phyloP scores from a whole-genome alignment of 805 yeast genomes.

The Teunomyces barrocoloradensis region DNA sequence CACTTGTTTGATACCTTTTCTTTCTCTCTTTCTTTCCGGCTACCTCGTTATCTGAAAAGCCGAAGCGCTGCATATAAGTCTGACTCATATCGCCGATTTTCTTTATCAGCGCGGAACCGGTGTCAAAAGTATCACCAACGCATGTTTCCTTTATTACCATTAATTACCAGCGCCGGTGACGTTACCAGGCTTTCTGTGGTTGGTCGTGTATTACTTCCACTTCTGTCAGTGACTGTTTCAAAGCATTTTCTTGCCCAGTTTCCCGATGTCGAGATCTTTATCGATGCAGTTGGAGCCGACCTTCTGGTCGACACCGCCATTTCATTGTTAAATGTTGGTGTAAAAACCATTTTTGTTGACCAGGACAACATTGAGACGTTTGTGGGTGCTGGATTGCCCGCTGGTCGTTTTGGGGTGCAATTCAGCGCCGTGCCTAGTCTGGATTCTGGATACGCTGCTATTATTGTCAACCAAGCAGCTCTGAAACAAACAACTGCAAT shows the following conservation, averaged over 20 bases:
- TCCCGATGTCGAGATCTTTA: slow-evolving; percentile 30
- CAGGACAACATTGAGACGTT: slow-evolving; percentile 27
- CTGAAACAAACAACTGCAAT: slow-evolving; percentile 16
- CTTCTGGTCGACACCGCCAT: slow-evolving; percentile 38
- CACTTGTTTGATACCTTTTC: too few relatives aligned
- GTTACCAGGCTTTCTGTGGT: slow-evolving; percentile 27
- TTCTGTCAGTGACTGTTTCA: slow-evolving; percentile 20
- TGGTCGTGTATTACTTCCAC: slow-evolving; percentile 35
- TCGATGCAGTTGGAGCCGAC: slow-evolving; percentile 24
- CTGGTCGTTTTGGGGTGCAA: slow-evolving; percentile 40
- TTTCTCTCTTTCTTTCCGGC: too few relatives aligned
- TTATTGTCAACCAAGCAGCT: slow-evolving; percentile 8
- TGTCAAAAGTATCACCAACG: slow-evolving; percentile 6
- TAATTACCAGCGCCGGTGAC: slow-evolving; percentile 19
- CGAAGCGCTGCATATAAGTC: background rate
- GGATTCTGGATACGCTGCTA: background rate
- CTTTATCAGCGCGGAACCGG: background rate
- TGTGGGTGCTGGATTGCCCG: slow-evolving; percentile 51
- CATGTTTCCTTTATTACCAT: slow-evolving; percentile 42
- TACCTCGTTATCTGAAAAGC: too few relatives aligned
- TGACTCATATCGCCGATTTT: background rate
- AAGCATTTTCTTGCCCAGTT: slow-evolving; percentile 32
- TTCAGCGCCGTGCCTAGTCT: slow-evolving; percentile 4
- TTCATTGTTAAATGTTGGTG: slow-evolving; percentile 61
- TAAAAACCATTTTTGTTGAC: slow-evolving; percentile 43